Base-by-base conservation (phyloP, 345 rosid species). In the Arabis alpina region DNA sequence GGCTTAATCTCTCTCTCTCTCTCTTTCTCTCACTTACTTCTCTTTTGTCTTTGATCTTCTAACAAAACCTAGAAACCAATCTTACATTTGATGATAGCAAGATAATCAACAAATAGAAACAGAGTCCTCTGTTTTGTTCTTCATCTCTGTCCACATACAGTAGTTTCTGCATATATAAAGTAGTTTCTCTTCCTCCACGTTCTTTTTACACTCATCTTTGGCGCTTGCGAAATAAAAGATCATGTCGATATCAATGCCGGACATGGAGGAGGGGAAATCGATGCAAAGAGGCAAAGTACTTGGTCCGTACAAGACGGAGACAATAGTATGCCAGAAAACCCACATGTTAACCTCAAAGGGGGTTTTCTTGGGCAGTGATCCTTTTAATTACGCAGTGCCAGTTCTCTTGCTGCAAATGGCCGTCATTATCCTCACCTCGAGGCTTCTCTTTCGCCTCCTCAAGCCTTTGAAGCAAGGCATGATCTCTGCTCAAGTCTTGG, bases 391-490 rank as follows among this genome's bases (percentile, higher is more conserved):
- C 37, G 45, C 77, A 0, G 14, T 73, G 65, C 81, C 81, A 25
- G 40, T 73, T 49, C 42, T 77, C 28, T 62, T 77, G 47, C 1
- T 68, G 3, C 81, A 77, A 67, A 63, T 77, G 62, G 34, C 60
- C 11, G 23, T 8, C 51, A 77, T 77, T 8, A 67, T 72, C 37
- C 23, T 73, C 58, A 77, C 77, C 61, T 61, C 77, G 13, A 42
- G 81, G 54, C 8, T 73, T 57, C 43, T 77, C 34, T 68, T 23
- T 24, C 71, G 41, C 39, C 54, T 77, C 54, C 69, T 77, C 40
- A 77, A 16, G 66, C 77, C 81, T 28, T 73, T 72, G 30, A 72
- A 68, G 36, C 81, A 77, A 73, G 74, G 81, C 71, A 77, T 77
- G 70, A 77, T 73, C 57, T 67, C 74, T 41, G 77, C 81, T 4